Evolutionary conservation across 352 stramenopile genomes (phyloP).

Genomic region (Discostella stelligera): DNA sequence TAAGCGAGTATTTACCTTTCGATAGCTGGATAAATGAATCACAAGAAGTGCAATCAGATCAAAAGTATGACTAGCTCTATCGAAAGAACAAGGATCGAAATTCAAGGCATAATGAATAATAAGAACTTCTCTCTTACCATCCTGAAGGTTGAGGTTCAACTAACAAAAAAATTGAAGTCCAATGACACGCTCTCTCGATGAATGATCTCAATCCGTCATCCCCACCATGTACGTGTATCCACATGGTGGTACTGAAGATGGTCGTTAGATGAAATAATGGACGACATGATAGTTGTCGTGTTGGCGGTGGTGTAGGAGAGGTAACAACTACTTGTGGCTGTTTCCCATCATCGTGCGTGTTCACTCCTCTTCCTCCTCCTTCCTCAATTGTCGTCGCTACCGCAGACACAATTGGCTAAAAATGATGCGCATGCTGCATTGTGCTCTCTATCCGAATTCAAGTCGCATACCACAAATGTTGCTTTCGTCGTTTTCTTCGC

Average conservation of each 20-base stretch:
- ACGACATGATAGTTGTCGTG: slow-evolving; percentile 30
- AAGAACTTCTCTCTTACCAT: slow-evolving; percentile 29
- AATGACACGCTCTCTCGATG: slow-evolving; percentile 41
- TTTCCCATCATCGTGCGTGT: neutral
- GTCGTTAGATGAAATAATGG: slow-evolving; percentile 52
- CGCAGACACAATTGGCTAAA: neutral
- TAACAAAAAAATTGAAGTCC: slow-evolving; percentile 50
- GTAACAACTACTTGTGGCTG: neutral
- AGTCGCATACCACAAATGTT: slow-evolving; percentile 46
- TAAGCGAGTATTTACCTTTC: slow-evolving; percentile 49
- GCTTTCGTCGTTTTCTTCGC: slow-evolving; percentile 7
- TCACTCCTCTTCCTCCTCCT: neutral
- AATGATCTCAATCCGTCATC: slow-evolving; percentile 47
- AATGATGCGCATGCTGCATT: slow-evolving; percentile 35
- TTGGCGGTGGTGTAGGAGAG: neutral
- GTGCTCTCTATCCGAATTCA: slow-evolving; percentile 37
- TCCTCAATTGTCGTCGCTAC: neutral
- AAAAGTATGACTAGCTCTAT: neutral
- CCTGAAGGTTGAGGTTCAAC: slow-evolving; percentile 59
- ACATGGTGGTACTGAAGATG: slow-evolving; percentile 68
- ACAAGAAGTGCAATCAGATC: slow-evolving; percentile 3
- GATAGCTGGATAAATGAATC: slow-evolving; percentile 37
- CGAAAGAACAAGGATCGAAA: slow-evolving; percentile 3
- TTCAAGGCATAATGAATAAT: neutral
- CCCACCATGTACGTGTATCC: slow-evolving; percentile 56